phyloP scores from a whole-genome alignment of 2,329 filamentous ascomycete species.

The Raffaelea deltoideospora region DNA sequence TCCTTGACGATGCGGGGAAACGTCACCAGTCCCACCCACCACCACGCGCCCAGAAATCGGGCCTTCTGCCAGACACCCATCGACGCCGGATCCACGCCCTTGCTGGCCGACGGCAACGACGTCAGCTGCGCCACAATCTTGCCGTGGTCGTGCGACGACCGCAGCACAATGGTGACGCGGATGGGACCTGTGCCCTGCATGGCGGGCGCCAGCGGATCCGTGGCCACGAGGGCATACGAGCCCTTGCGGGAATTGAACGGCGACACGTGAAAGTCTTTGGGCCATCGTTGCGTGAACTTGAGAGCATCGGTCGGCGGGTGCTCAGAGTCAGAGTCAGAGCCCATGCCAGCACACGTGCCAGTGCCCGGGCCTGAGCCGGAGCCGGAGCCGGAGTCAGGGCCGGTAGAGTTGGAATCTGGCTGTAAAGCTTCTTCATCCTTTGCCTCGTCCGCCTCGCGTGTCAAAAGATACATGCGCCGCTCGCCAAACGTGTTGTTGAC shows the following conservation, averaged over 20 bases:
- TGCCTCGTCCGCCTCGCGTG: no score
- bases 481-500: slow-evolving; percentile 69
- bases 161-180: slow-evolving; percentile 44
- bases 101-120: slow-evolving; percentile 27
- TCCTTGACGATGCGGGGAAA: slow-evolving; percentile 51
- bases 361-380: no score
- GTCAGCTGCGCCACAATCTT: slow-evolving; percentile 48
- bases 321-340: no score
- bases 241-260: slow-evolving; percentile 54
- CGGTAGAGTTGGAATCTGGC: no score
- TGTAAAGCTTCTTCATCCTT: no score
- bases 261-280: slow-evolving; percentile 64
- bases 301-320: slow-evolving; percentile 1
- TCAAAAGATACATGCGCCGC: slow-evolving; percentile 39
- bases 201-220: slow-evolving; percentile 28
- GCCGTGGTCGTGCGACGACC: slow-evolving; percentile 40
- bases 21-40: slow-evolving; percentile 52
- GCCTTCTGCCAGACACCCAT: slow-evolving; percentile 27
- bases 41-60: slow-evolving; percentile 40
- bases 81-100: slow-evolving; percentile 30
- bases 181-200: slow-evolving; percentile 27
- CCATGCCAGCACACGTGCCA: no score
- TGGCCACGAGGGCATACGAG: slow-evolving; percentile 32
- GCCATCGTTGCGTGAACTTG: slow-evolving; percentile 36
- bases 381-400: no score